Conservation (phyloP, 2,329 filamentous ascomycete species). For the Cladophialophora carrionii region DNA sequence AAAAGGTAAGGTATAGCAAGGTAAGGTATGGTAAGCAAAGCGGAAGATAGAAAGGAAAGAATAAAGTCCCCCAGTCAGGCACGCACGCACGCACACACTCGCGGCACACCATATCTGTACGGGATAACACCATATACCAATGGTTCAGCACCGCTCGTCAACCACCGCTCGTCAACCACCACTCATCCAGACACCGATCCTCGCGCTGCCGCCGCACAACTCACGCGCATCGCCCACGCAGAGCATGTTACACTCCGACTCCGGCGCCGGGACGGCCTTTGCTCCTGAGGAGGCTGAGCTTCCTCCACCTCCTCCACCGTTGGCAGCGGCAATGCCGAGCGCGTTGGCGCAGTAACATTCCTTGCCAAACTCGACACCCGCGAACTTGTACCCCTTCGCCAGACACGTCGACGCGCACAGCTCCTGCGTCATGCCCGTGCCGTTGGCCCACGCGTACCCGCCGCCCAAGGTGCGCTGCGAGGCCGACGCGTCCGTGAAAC, state of each 20-base stretch:
- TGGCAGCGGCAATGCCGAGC: constrained; percentile 33
- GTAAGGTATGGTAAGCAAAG: not conserved
- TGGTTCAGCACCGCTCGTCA: not conserved
- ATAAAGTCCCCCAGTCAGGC: too few species aligned
- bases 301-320: not conserved
- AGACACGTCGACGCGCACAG: constrained; percentile 40
- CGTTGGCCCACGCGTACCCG: constrained; percentile 50
- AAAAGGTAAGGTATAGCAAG: not conserved
- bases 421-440: constrained; percentile 50
- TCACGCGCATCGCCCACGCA: constrained; percentile 37
- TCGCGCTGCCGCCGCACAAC: constrained; percentile 38
- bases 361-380: constrained; percentile 47
- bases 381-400: constrained; percentile 40
- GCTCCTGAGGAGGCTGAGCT: too few species aligned
- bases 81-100: not conserved
- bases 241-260: constrained; percentile 32
- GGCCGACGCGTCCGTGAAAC: constrained; percentile 34
- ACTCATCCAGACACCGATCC: constrained; percentile 38
- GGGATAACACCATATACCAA: not conserved
- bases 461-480: constrained; percentile 24
- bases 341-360: constrained; percentile 44
- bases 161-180: too few species aligned
- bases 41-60: too few species aligned
- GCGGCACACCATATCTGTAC: not conserved
- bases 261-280: constrained; percentile 17